Base-by-base conservation (phyloP, 345 rosid genomes). In the Kandelia obovata region DNA sequence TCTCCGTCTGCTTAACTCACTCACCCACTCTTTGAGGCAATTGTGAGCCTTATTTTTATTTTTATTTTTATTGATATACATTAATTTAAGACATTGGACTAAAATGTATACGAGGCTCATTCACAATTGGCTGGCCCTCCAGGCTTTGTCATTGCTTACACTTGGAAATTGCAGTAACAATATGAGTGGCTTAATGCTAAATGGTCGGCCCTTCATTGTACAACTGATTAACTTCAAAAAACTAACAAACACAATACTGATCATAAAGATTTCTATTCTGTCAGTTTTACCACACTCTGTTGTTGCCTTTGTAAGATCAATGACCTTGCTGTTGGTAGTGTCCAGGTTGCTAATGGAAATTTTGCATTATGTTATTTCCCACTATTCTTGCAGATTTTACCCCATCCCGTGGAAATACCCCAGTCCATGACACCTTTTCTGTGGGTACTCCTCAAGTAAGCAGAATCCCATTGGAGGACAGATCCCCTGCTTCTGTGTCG, bases 401-500 rank as follows among this genome's bases (percentile, higher is more conserved):
- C 58, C 98, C 98, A 28, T 95, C 96, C 37, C 85, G 81, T 21
- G 99, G 97, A 52, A 88, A 64, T 67, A 90, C 97, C 70, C 99
- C 97, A 11, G 85, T 87, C 64, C 94, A 86, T 73, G 81, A 77
- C 49, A 80, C 67, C 58, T 82, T 88, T 79, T 78, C 87, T 1
- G 58, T 58, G 6, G 82, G 88, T 65, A 71, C 74, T 27, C 89
- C 86, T 26, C 82, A 73, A 62, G 71, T 72, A 47, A 75, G 71
- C 70, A 77, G 65, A 61, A 75, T 71, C 66, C 15, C 65, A 27
- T 63, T 34, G 39, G 83, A 57, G 51, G 86, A 49, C 71, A 78
- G 53, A 71, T 66, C 79, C n/a, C 71, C 35, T 32, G 35, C 88
- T 71, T 74, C 86, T 10, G 64, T 75, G 62, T 80, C 85, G 5